Base-by-base conservation (phyloP, 2,329 filamentous ascomycete species). In the Hawksworthiomyces lignivorus region DNA sequence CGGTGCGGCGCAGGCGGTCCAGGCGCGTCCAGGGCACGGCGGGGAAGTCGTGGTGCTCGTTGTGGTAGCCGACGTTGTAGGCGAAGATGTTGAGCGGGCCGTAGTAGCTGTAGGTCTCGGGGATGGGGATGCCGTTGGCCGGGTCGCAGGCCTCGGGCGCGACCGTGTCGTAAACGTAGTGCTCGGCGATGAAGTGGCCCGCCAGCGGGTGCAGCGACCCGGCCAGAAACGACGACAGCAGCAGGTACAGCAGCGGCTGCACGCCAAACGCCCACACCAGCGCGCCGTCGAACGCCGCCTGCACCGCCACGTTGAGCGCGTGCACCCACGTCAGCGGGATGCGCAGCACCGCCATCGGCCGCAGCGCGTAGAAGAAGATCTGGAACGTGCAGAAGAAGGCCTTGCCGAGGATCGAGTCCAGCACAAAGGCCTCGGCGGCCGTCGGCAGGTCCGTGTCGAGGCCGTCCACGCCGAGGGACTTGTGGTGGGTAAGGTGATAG, bases 371-470 rank as follows among this genome's bases (percentile, higher is more conserved):
- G 75, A 98, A 98, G 60, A 98, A 77, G 63, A 98, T 96, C 67
- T 98, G 92, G 69, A 96, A 98, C 52, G 92, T 98, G 69, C 85
- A 90, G 75, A 98, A 98, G 72, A 98, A 98, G 52, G 92, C 83
- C 68, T 98, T 98, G 62, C 92, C 92, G 15, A 90, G 77, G 54
- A 98, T 82, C 7, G 88, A 96, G 70, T 98, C 86, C 55, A 98
- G 82, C 61, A 98, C 84, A 59, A 94, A 67, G 49, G 88, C 90
- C 69, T 98, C 92, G 38, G 96, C 65, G 36, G 86, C 80, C 15
- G 92, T 97, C 19, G 92, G 92, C 21, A 98, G 81, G 59, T 98
- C 92, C 33, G 90, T 95, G 62, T 98, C 92, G 32, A 98, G 78
- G 43, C 92, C 92, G 56, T 95, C 87, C 38, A 98, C 90, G 48